A percentile compares a stretch with the other conserved stretches of the same genome.
phyloP scores from a whole-genome alignment of 495 filamentous ascomycete genomes.

The Xylaria castorea region DNA sequence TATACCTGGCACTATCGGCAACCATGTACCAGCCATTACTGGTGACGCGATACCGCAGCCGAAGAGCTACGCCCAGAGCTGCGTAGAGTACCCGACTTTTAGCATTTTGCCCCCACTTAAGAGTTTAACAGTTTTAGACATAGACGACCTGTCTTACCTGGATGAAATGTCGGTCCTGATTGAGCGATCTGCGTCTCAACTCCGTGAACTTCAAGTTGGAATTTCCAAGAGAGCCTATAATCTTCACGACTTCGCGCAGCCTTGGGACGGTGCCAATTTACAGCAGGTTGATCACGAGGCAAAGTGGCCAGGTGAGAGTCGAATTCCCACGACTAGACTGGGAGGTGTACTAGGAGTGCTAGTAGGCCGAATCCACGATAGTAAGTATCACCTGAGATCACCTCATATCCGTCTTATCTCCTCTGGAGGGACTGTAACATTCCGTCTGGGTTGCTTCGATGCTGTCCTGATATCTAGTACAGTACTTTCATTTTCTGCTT shows the following conservation, averaged over 20 bases:
- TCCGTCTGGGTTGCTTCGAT: neutral
- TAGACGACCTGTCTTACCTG: slow-evolving; percentile 86
- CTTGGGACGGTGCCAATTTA: slow-evolving; percentile 64
- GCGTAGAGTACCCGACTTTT: slow-evolving; percentile 83
- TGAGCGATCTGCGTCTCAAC: slow-evolving; percentile 67
- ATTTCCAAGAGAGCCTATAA: slow-evolving; percentile 67
- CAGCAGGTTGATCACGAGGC: slow-evolving; percentile 65
- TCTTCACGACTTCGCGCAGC: slow-evolving; percentile 62
- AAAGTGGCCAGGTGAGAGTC: slow-evolving; percentile 57
- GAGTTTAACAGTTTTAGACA: slow-evolving; percentile 83
- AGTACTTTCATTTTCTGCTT: neutral
- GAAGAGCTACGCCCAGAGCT: slow-evolving; percentile 48
- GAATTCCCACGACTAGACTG: slow-evolving; percentile 54
- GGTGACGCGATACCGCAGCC: slow-evolving; percentile 38
- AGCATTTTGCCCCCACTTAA: slow-evolving; percentile 82
- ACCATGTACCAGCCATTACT: slow-evolving; percentile 42
- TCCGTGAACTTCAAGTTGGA: slow-evolving; percentile 82
- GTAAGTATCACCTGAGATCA: slow-evolving; percentile 39
- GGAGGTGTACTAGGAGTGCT: slow-evolving; percentile 81
- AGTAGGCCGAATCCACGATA: slow-evolving; percentile 68
- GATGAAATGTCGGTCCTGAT: slow-evolving; percentile 89
- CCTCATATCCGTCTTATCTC: neutral
- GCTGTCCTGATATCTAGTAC: neutral
- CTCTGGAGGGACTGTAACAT: neutral
- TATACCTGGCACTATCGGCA: slow-evolving; percentile 32